Conservation (phyloP, 352 stramenopile species). For the Phytophthora pinifolia region DNA sequence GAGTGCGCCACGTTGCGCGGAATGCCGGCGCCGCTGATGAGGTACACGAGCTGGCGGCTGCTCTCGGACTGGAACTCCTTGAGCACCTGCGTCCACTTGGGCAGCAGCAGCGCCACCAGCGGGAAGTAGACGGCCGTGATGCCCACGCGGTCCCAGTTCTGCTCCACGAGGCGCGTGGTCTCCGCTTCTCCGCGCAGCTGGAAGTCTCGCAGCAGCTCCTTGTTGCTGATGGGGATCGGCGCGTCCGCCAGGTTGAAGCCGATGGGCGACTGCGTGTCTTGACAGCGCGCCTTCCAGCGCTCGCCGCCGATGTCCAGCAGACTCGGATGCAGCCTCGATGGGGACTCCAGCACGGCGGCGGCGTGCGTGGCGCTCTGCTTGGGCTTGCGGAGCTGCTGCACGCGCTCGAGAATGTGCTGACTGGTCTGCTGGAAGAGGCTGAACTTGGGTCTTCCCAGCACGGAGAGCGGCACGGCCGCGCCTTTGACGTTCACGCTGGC, state of each 20-base stretch:
- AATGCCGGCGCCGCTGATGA: slow-evolving; percentile 96
- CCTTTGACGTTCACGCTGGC: slow-evolving; percentile 22
- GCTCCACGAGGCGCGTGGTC: slow-evolving; percentile 57
- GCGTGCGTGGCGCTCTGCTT: slow-evolving; percentile 16
- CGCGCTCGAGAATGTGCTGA: slow-evolving; percentile 63
- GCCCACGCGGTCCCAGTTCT: slow-evolving; percentile 59
- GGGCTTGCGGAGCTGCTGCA: slow-evolving; percentile 46
- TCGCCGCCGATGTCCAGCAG: slow-evolving; percentile 58
- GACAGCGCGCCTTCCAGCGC: slow-evolving; percentile 56
- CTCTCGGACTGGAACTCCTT: slow-evolving; percentile 74
- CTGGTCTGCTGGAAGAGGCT: slow-evolving; percentile 86
- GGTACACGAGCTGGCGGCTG: slow-evolving; percentile 92
- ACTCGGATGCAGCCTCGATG: slow-evolving; percentile 61
- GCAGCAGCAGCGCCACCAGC: slow-evolving; percentile 92
- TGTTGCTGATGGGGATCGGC: slow-evolving; percentile 49
- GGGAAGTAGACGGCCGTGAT: slow-evolving; percentile 95
- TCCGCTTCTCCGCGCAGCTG: slow-evolving; percentile 63
- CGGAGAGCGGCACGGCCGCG: slow-evolving; percentile 39
- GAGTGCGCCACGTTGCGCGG: slow-evolving; percentile 93
- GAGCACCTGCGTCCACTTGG: slow-evolving; percentile 90
- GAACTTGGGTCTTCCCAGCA: slow-evolving; percentile 87
- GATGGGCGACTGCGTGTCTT: slow-evolving; percentile 73
- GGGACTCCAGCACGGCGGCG: slow-evolving; percentile 29
- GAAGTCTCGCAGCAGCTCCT: slow-evolving; percentile 55
- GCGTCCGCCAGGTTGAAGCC: slow-evolving; percentile 68